Evolutionary conservation across 495 filamentous ascomycete species (phyloP), one percentile per base, ranked within the genome.

Genomic region (Aspergillus panamensis): DNA sequence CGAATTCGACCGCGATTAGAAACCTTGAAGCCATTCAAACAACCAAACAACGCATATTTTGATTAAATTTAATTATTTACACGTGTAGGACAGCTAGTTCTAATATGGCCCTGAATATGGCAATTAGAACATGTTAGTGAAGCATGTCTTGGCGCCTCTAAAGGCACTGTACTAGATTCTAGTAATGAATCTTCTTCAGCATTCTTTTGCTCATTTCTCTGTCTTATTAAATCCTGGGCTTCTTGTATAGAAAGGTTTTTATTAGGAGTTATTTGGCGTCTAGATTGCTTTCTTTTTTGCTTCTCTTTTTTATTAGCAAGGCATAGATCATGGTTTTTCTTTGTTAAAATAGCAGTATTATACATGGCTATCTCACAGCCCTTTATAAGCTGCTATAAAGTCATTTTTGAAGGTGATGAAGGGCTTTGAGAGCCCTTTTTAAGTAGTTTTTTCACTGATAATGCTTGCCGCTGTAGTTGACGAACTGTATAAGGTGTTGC

Each of bases 401-500:
- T 37, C n/a, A 10, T 2, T 32, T 55, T 44, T 14, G 5, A 55
- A 19, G 20, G 25, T 44, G 9, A 8, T 3, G 37, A 30, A 47
- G 52, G 21, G 14, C 43, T 48, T 57, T 39, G 6, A 48, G 44
- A 30, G n/a, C 17, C 31, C 33, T 30, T 48, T 30, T 49, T 21
- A 14, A 57, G 9, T 3, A 58, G 32, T 25, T 58, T 58, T n/a
- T 58, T 51, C 13, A 48, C 6, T 12, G 12, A 47, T 4, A 32
- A 44, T 5, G 33, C 19, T 30, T 58, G 33, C 4, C 25, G 8
- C 9, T 58, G 45, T 13, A 58, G 10, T 48, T 57, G 31, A 5
- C 31, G 6, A 49, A 49, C 31, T 48, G 31, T 57, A 57, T 57
- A 12, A 39, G 53, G 32, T 49, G 16, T 57, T n/a, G 10, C 30